A percentile compares a stretch with the other conserved stretches of the same genome.
Evolutionary conservation across 2,329 filamentous ascomycete genomes (phyloP).

Genomic region (Orbilia quercus): DNA sequence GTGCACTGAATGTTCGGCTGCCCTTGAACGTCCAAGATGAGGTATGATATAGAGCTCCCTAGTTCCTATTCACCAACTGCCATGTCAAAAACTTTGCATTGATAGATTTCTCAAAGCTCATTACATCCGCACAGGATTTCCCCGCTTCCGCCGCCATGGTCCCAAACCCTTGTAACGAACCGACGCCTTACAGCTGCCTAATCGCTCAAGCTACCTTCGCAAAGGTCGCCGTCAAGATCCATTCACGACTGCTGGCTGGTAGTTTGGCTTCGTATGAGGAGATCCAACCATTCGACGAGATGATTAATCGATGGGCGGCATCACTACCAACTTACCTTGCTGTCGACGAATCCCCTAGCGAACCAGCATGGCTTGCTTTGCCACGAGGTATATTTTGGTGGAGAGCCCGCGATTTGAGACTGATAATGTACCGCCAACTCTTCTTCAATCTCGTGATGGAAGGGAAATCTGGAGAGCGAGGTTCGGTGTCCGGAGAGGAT

Average conservation of each 20-base stretch:
- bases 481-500: constrained; percentile 24
- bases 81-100: constrained; percentile 55
- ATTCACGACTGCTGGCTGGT: constrained; percentile 48
- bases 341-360: constrained; percentile 54
- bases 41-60: constrained; percentile 57
- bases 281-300: constrained; percentile 52
- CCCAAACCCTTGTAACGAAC: constrained; percentile 50
- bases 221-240: constrained; percentile 50
- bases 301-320: constrained; percentile 52
- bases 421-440: constrained; percentile 50
- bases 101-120: constrained; percentile 55
- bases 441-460: constrained; percentile 54
- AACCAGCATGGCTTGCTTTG: constrained; percentile 46
- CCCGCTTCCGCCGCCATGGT: constrained; percentile 53
- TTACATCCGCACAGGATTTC: constrained; percentile 56
- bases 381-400: constrained; percentile 55
- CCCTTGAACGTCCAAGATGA: constrained; percentile 66
- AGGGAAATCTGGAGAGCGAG: constrained; percentile 36
- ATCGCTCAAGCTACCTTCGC: constrained; percentile 53
- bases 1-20: constrained; percentile 63
- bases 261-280: constrained; percentile 51
- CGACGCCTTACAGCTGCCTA: constrained; percentile 51
- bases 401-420: constrained; percentile 48
- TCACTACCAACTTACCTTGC: constrained; percentile 49
- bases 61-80: constrained; percentile 1